phyloP scores from a whole-genome alignment of 108 stramenopile genomes.

The Fistulifera pelliculosa region DNA sequence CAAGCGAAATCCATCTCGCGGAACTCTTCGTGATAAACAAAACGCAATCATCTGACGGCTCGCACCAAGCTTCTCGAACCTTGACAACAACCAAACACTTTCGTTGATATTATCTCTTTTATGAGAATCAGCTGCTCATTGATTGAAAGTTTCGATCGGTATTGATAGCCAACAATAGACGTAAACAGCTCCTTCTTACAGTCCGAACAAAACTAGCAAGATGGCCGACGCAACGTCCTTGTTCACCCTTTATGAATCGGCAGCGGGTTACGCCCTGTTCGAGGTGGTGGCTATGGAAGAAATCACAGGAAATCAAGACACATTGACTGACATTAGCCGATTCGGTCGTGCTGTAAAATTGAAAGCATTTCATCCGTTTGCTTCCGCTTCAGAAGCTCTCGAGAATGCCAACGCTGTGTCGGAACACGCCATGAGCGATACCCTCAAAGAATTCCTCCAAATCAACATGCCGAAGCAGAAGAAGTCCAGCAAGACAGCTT shows the following conservation, averaged over 20 bases:
- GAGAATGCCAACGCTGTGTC: conserved; percentile 87
- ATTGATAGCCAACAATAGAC: too few relatives aligned
- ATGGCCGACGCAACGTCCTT: conserved; percentile 62
- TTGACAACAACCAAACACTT: too few relatives aligned
- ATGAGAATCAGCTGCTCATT: too few relatives aligned
- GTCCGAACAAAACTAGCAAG: too few relatives aligned
- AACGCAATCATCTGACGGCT: too few relatives aligned
- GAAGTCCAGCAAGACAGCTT: conserved; percentile 51
- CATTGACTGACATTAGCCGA: conserved; percentile 77
- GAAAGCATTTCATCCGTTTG: conserved; percentile 95
- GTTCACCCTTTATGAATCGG: conserved; percentile 89
- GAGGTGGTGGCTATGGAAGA: conserved; percentile 96
- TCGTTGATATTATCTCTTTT: too few relatives aligned
- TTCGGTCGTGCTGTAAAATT: conserved; percentile 95
- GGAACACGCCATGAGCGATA: conserved; percentile 69
- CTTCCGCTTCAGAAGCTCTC: conserved; percentile 89
- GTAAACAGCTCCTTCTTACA: too few relatives aligned
- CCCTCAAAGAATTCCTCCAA: conserved; percentile 87
- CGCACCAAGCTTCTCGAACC: too few relatives aligned
- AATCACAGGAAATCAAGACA: conserved; percentile 72
- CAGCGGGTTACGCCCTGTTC: conserved; percentile 97
- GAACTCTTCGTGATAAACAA: too few relatives aligned
- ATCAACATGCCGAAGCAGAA: conserved; percentile 87
- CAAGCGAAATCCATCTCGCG: too few relatives aligned
- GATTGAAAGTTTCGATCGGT: too few relatives aligned